Evolutionary conservation across 139 green algal genomes (phyloP).

Genomic region (Micractinium sp.): DNA sequence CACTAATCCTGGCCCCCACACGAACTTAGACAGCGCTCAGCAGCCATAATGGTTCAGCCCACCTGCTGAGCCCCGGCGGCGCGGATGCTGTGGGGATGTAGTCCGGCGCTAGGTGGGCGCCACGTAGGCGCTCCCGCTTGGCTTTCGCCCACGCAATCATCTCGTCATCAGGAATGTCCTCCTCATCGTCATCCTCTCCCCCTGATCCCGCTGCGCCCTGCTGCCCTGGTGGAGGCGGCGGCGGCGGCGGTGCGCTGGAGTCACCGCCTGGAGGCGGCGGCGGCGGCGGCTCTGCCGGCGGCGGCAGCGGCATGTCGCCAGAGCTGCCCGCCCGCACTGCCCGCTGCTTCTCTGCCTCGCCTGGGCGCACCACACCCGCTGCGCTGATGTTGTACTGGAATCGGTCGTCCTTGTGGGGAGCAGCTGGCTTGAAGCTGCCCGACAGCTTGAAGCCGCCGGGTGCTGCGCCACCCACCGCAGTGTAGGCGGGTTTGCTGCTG

Average conservation of each 20-base stretch:
- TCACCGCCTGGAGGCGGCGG: not conserved
- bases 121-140: conserved; percentile 77
- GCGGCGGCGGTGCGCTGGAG: not conserved
- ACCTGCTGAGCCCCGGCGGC: conserved; percentile 14
- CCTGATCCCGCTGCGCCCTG: conserved; percentile 40
- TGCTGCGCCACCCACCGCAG: not conserved
- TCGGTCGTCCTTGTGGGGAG: conserved; percentile 54
- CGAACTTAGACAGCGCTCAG: no score
- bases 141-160: conserved; percentile 76
- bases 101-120: conserved; percentile 76
- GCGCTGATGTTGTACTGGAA: conserved; percentile 41
- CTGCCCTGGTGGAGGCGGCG: not conserved
- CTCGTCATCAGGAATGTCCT: conserved; percentile 65
- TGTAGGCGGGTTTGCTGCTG: conserved; percentile 24
- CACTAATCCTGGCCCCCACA: no score
- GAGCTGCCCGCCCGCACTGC: not conserved
- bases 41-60: not conserved
- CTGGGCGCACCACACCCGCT: not conserved
- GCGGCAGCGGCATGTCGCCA: conserved; percentile 51
- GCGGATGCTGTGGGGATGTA: conserved; percentile 64
- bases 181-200: conserved; percentile 51
- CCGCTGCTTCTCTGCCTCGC: not conserved
- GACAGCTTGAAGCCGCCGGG: conserved; percentile 69
- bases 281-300: conserved; percentile 28
- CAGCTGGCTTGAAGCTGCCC: conserved; percentile 74